Conservation (phyloP, 2,329 filamentous ascomycete species). For the Sodiomyces alkalinus region DNA sequence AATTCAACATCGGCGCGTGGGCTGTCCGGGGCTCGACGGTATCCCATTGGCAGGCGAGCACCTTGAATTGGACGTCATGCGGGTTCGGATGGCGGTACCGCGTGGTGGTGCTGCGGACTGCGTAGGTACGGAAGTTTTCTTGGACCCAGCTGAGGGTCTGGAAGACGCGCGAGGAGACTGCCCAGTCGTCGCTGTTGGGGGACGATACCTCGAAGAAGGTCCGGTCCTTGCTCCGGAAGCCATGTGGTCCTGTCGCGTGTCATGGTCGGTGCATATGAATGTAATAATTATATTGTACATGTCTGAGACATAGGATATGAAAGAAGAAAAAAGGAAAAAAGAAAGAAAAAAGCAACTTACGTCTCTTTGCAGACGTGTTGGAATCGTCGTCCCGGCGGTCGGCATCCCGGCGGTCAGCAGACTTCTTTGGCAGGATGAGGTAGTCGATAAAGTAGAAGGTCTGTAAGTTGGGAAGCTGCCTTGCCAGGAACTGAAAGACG, state of each 20-base stretch:
- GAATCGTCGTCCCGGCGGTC: neutral
- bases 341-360: no score
- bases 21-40: neutral
- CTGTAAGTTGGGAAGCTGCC: constrained; percentile 24
- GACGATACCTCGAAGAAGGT: constrained; percentile 16
- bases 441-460: constrained; percentile 30
- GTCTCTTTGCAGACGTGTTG: no score
- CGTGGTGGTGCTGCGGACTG: constrained; percentile 16
- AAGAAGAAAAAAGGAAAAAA: neutral
- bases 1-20: neutral
- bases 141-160: constrained; percentile 23
- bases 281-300: neutral
- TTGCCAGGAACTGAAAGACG: constrained; percentile 26
- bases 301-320: neutral
- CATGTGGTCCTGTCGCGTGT: neutral
- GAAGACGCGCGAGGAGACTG: constrained; percentile 18
- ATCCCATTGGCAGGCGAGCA: constrained; percentile 25
- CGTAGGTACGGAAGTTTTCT: constrained; percentile 20
- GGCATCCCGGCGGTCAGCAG: neutral
- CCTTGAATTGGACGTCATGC: constrained; percentile 21
- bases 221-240: constrained; percentile 13
- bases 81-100: constrained; percentile 15
- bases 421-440: constrained; percentile 18
- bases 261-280: neutral
- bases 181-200: constrained; percentile 15